Conservation (phyloP, 208 protist genomes). For the Borovskyia barvae region DNA sequence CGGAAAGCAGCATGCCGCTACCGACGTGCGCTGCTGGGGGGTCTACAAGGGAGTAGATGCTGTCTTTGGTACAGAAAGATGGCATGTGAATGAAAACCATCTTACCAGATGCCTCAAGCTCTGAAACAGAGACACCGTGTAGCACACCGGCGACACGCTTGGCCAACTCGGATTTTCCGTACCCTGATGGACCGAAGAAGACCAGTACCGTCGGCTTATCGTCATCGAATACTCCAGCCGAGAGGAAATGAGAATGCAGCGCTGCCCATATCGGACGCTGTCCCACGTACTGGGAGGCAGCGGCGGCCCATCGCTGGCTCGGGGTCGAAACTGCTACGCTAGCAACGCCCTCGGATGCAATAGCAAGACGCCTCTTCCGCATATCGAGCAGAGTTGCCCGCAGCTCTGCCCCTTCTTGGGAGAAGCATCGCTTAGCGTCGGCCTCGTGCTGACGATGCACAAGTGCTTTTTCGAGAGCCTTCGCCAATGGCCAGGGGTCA, state of each 20-base stretch:
- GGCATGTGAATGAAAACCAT: conserved; percentile 86
- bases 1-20: conserved; percentile 79
- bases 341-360: not conserved
- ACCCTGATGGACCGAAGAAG: conserved; percentile 84
- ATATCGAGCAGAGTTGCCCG: conserved; percentile 11
- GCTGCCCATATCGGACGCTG: conserved; percentile 60
- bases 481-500: conserved; percentile 25
- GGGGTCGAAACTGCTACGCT: conserved; percentile 1
- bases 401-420: conserved; percentile 12
- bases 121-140: conserved; percentile 37
- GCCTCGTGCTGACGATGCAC: conserved; percentile 43
- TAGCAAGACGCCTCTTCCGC: conserved; percentile 3
- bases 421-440: conserved; percentile 34
- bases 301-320: conserved; percentile 40
- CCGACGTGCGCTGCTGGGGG: conserved; percentile 82
- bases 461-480: conserved; percentile 39
- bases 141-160: conserved; percentile 60
- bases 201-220: conserved; percentile 82
- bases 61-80: conserved; percentile 83
- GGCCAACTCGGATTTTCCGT: conserved; percentile 84
- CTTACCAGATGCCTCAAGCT: conserved; percentile 60
- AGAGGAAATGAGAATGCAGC: conserved; percentile 58
- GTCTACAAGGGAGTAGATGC: conserved; percentile 88
- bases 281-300: conserved; percentile 66
- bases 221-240: conserved; percentile 51